Percentiles rank a stretch among this genome's conserved stretches.
Conservation (phyloP, 106 monocot genomes). For the Dendrobium chrysotoxum region DNA sequence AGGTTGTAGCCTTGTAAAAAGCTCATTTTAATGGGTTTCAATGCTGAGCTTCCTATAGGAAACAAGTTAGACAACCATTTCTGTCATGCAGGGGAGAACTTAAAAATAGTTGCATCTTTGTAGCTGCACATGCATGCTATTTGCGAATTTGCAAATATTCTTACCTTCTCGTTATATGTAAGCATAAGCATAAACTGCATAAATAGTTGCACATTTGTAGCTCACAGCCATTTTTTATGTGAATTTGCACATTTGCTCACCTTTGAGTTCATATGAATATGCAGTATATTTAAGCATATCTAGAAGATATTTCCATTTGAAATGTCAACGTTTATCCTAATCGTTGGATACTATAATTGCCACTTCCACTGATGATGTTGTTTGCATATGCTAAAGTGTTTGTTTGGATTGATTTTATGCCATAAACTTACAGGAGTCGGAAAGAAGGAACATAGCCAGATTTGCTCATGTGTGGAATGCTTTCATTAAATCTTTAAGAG, state of each 20-base stretch:
- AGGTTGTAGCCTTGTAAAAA: conserved; percentile 16
- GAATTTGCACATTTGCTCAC: neutral
- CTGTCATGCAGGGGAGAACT: neutral
- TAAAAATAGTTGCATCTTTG: neutral
- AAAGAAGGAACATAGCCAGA: conserved; percentile 55
- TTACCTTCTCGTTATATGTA: neutral
- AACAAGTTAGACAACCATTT: neutral
- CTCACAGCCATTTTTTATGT: neutral
- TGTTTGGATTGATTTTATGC: conserved; percentile 7
- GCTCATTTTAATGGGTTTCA: neutral
- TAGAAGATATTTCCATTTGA: neutral
- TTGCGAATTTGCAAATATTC: neutral
- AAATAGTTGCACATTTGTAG: neutral
- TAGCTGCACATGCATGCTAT: neutral
- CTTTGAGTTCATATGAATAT: neutral
- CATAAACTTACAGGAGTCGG: conserved; percentile 38
- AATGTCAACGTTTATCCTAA: neutral
- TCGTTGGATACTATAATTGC: neutral
- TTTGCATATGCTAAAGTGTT: neutral
- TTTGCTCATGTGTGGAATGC: conserved; percentile 89
- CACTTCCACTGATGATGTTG: conserved; percentile 1
- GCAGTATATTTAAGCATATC: neutral
- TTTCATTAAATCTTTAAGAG: conserved; percentile 64
- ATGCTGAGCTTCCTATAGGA: neutral
- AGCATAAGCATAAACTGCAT: neutral